Evolutionary conservation across 73 alveolate genomes (phyloP).

Genomic region (Paramecium primaurelia): DNA sequence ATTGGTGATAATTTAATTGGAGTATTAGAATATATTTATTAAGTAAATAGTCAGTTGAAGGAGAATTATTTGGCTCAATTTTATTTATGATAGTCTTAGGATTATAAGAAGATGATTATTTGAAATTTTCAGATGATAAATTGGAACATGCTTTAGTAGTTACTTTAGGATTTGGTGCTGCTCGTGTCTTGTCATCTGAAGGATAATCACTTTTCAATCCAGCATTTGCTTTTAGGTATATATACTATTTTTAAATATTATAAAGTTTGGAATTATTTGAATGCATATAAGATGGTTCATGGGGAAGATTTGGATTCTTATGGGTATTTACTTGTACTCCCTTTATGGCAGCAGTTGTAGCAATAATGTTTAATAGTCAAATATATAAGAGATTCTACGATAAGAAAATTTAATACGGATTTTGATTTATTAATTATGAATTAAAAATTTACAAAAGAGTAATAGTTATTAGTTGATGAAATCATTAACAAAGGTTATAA

Average conservation of each 20-base stretch:
- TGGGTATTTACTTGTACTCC: conserved; percentile 32
- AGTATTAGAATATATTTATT: background rate
- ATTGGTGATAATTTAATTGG: background rate
- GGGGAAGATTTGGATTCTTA: conserved; percentile 53
- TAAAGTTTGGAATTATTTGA: conserved; percentile 6
- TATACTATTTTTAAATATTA: too few relatives aligned
- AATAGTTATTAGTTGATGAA: background rate
- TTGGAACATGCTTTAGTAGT: background rate
- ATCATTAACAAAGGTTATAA: background rate
- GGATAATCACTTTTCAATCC: conserved; percentile 33
- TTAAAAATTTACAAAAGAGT: background rate
- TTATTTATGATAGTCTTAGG: background rate
- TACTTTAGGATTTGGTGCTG: conserved; percentile 37
- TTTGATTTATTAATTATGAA: conserved; percentile 5
- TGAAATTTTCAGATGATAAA: conserved; percentile 17
- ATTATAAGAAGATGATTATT: conserved; percentile 25
- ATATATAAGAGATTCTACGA: conserved; percentile 37
- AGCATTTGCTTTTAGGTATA: conserved; percentile 44
- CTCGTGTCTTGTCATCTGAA: background rate
- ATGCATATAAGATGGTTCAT: conserved; percentile 29
- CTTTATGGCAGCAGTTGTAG: conserved; percentile 20
- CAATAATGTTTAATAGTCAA: conserved; percentile 14
- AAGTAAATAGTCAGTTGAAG: background rate
- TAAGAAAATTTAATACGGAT: conserved; percentile 4
- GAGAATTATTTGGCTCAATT: background rate